These are phyloP conservation scores for Teratosphaeria destructans DNA, from an alignment of 2,329 filamentous ascomycete genomes.

Conservation along the genomic window DNA sequence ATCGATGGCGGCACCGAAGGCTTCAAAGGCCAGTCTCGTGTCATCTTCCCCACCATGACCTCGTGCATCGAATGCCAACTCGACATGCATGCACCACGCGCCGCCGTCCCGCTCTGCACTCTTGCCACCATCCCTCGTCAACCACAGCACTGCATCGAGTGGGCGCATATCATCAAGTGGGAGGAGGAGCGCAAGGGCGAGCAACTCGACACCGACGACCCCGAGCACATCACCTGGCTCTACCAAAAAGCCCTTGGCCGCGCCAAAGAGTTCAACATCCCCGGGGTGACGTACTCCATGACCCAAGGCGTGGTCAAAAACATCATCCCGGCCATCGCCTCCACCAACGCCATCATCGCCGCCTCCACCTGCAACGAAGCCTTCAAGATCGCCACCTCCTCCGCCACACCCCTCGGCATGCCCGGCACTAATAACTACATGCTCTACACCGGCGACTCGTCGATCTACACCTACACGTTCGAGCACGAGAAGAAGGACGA, in stretches of 20 bases:
- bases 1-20: constrained; percentile 96
- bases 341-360: constrained; percentile 92
- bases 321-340: constrained; percentile 96
- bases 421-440: constrained; percentile 70
- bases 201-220: constrained; percentile 85
- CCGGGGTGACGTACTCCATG: constrained; percentile 86
- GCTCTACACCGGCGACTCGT: constrained; percentile 97
- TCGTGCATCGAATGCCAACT: constrained; percentile 97
- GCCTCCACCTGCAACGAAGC: constrained; percentile 95
- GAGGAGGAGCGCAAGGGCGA: constrained; percentile 62
- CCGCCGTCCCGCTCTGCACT: constrained; percentile 93
- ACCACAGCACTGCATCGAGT: constrained; percentile 96
- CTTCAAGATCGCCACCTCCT: constrained; percentile 79
- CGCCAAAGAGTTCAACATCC: constrained; percentile 79
- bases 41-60: constrained; percentile 83
- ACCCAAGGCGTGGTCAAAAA: constrained; percentile 98
- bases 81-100: constrained; percentile 95
- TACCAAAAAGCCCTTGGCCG: constrained; percentile 74
- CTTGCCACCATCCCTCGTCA: constrained; percentile 93
- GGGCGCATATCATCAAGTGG: constrained; percentile 98
- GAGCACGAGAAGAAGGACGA: constrained; percentile 88
- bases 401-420: constrained; percentile 68
- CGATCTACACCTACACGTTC: constrained; percentile 96
- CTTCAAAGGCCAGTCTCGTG: constrained; percentile 93
- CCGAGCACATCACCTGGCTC: constrained; percentile 95